These are phyloP conservation scores for Phytophthora melonis DNA, from an alignment of 352 stramenopile genomes.

Conservation along the genomic window DNA sequence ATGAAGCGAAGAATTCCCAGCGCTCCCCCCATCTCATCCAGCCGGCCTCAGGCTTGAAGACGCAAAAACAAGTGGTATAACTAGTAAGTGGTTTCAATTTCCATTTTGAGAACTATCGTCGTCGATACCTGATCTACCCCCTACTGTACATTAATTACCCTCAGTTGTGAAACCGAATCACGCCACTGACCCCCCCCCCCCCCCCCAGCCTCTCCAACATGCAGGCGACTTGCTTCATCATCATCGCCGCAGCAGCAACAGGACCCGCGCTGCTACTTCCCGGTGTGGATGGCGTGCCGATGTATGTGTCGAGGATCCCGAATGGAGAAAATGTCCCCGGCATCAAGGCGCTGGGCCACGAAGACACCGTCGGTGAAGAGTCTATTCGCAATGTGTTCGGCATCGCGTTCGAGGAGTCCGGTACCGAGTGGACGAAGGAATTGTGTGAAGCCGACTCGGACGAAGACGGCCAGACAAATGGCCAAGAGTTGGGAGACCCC, in stretches of 20 bases:
- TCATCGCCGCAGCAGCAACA: background rate
- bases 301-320: slow-evolving; percentile 30
- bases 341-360: slow-evolving; percentile 43
- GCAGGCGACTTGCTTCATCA: background rate
- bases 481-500: slow-evolving; percentile 84
- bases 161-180: no score
- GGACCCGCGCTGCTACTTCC: slow-evolving; percentile 4
- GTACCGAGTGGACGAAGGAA: slow-evolving; percentile 45
- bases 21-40: no score
- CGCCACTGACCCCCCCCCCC: no score
- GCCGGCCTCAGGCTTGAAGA: background rate
- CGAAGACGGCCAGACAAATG: slow-evolving; percentile 84
- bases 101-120: slow-evolving; percentile 20
- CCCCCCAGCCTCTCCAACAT: background rate
- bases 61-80: no score
- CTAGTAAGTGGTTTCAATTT: no score
- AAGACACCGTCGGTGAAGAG: slow-evolving; percentile 28
- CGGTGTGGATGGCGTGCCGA: slow-evolving; percentile 16
- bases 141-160: no score
- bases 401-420: slow-evolving; percentile 44
- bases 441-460: slow-evolving; percentile 79
- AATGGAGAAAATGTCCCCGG: slow-evolving; percentile 44
- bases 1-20: no score
- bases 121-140: slow-evolving; percentile 22
- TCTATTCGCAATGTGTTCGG: slow-evolving; percentile 57